Conservation (phyloP, 1,139 yeast genomes). For the Suhomyces anneliseae region DNA sequence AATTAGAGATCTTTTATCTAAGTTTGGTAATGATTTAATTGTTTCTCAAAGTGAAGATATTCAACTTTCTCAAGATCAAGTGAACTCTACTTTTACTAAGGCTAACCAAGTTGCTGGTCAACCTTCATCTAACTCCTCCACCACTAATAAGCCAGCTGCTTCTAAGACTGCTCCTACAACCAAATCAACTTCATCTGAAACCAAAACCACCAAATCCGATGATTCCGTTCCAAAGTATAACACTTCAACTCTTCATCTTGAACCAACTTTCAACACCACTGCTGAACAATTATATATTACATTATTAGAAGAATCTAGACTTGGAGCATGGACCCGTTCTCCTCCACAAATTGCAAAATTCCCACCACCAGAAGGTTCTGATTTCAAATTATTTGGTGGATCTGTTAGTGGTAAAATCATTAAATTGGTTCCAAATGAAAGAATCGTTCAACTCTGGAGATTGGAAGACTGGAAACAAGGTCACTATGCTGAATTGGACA, state of each 20-base stretch:
- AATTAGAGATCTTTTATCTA: slow-evolving; percentile 56
- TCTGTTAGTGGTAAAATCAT: slow-evolving; percentile 72
- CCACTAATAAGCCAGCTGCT: slow-evolving; percentile 16
- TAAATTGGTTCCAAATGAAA: slow-evolving; percentile 56
- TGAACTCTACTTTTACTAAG: slow-evolving; percentile 64
- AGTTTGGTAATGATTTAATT: slow-evolving; percentile 79
- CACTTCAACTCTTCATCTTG: slow-evolving; percentile 75
- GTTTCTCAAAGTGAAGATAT: slow-evolving; percentile 79
- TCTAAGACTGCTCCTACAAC: slow-evolving; percentile 18
- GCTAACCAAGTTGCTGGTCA: slow-evolving; percentile 49
- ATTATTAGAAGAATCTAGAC: slow-evolving; percentile 70
- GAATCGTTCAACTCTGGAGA: slow-evolving; percentile 80
- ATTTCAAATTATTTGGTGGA: slow-evolving; percentile 82
- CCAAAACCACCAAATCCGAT: slow-evolving; percentile 1
- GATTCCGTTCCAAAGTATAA: slow-evolving; percentile 58
- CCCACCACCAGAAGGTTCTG: slow-evolving; percentile 60
- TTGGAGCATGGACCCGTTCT: slow-evolving; percentile 88
- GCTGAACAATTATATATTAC: slow-evolving; percentile 83
- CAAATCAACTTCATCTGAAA: neutral
- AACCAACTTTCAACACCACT: slow-evolving; percentile 80
- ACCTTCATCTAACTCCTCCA: slow-evolving; percentile 8
- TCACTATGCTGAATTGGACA: slow-evolving; percentile 68
- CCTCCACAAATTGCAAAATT: slow-evolving; percentile 55
- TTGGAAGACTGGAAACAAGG: slow-evolving; percentile 84
- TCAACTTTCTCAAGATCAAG: slow-evolving; percentile 68